These are phyloP conservation scores for Magnusiomyces tetraspermus DNA, from an alignment of 1,139 yeast species.

Conservation along the genomic window DNA sequence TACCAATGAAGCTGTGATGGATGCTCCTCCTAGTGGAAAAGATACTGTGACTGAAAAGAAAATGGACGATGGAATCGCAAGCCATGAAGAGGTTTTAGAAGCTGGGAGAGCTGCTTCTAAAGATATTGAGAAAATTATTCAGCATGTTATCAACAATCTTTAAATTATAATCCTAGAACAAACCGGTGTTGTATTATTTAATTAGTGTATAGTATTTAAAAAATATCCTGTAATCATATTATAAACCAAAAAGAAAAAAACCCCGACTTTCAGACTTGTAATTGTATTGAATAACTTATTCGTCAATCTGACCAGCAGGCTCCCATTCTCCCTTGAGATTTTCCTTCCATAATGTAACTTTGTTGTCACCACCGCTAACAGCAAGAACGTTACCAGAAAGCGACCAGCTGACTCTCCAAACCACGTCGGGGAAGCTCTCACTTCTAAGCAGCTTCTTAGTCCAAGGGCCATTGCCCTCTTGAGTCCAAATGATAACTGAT, in stretches of 20 bases:
- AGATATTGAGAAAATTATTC: conserved; percentile 67
- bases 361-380: conserved; percentile 91
- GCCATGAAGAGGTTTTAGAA: conserved; percentile 80
- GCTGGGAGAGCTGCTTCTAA: conserved; percentile 71
- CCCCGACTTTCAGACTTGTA: no score
- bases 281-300: no score
- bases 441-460: conserved; percentile 56
- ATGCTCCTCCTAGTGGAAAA: conserved; percentile 65
- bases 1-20: conserved; percentile 72
- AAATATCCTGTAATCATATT: neutral
- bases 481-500: conserved; percentile 90
- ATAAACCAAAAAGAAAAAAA: no score
- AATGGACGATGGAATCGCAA: conserved; percentile 60
- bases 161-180: conserved; percentile 9
- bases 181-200: neutral
- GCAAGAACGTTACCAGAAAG: conserved; percentile 92
- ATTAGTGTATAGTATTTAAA: neutral
- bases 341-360: conserved; percentile 94
- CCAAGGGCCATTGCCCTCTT: conserved; percentile 68
- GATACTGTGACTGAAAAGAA: conserved; percentile 33
- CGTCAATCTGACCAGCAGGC: conserved; percentile 90
- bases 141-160: conserved; percentile 45
- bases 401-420: conserved; percentile 99
- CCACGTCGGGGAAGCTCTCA: conserved; percentile 89
- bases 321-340: conserved; percentile 93